These are phyloP conservation scores for Aureobasidium sp. DNA, from an alignment of 2,329 filamentous ascomycete species.

Conservation along the genomic window DNA sequence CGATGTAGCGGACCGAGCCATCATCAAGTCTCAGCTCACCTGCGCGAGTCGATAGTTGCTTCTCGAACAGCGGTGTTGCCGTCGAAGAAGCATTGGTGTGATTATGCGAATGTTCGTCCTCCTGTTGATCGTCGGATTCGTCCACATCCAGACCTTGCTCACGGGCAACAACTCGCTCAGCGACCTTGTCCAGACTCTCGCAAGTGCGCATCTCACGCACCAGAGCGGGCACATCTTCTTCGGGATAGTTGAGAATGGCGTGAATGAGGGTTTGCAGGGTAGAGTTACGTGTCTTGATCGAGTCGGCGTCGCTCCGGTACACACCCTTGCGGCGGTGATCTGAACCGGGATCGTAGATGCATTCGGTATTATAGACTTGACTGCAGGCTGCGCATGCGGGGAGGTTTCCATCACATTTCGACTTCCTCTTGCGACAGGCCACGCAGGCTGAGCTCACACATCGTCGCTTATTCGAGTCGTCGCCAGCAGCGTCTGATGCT, in stretches of 20 bases:
- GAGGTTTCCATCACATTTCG: conserved; percentile 74
- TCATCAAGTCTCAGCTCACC: conserved; percentile 82
- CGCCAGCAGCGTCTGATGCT: conserved; percentile 20
- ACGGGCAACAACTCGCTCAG: conserved; percentile 49
- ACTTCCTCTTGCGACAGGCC: conserved; percentile 31
- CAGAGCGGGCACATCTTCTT: conserved; percentile 74
- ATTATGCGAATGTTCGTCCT: conserved; percentile 28
- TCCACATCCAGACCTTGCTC: conserved; percentile 42
- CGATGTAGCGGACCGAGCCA: conserved; percentile 82
- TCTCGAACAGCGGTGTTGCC: conserved; percentile 50
- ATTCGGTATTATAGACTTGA: conserved; percentile 84
- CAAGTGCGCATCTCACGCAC: conserved; percentile 84
- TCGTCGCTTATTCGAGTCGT: conserved; percentile 37
- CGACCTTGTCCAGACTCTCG: conserved; percentile 62
- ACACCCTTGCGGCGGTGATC: conserved; percentile 95
- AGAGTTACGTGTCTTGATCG: conserved; percentile 74
- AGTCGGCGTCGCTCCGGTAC: conserved; percentile 89
- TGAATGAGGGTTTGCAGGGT: conserved; percentile 90
- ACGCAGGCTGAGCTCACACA: conserved; percentile 33
- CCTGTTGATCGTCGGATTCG: conserved; percentile 35
- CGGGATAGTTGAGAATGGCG: conserved; percentile 82
- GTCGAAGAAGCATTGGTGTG: conserved; percentile 27
- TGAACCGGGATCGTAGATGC: conserved; percentile 91
- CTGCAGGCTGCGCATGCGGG: conserved; percentile 94
- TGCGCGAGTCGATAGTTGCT: conserved; percentile 85